Conservation (phyloP, 192 early-diverging fungal species). For the Rhizophagus clarus region DNA sequence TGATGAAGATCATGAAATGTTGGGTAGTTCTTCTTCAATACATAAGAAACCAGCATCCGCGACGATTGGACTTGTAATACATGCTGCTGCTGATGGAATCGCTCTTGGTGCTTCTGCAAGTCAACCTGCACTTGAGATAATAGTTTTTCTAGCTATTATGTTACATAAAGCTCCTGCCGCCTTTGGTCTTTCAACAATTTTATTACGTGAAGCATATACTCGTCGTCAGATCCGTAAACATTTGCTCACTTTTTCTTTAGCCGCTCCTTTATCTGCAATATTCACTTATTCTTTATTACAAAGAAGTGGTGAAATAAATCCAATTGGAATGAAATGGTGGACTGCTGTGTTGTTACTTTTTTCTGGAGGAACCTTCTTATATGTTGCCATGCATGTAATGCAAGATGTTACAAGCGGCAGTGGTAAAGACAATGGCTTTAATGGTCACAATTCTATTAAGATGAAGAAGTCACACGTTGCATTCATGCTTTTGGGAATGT, state of each 20-base stretch:
- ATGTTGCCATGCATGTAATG: slow-evolving; percentile 83
- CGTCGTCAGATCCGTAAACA: slow-evolving; percentile 69
- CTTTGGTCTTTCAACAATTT: slow-evolving; percentile 86
- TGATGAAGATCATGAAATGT: slow-evolving; percentile 17
- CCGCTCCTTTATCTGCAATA: slow-evolving; percentile 85
- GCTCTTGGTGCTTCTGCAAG: slow-evolving; percentile 88
- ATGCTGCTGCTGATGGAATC: slow-evolving; percentile 94
- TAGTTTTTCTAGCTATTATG: slow-evolving; percentile 94
- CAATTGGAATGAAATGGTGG: slow-evolving; percentile 62
- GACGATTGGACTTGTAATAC: slow-evolving; percentile 93
- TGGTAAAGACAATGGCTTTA: neutral
- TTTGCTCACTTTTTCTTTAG: slow-evolving; percentile 76
- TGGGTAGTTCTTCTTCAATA: slow-evolving; percentile 30
- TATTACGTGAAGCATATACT: slow-evolving; percentile 74
- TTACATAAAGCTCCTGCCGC: slow-evolving; percentile 96
- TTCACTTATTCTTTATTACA: slow-evolving; percentile 51
- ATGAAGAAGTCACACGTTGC: slow-evolving; percentile 8
- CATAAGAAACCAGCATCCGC: slow-evolving; percentile 55
- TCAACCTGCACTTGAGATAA: slow-evolving; percentile 59
- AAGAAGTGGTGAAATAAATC: slow-evolving; percentile 39
- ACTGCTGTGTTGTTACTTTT: slow-evolving; percentile 86
- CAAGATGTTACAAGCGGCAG: slow-evolving; percentile 48
- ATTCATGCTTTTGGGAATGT: slow-evolving; percentile 26
- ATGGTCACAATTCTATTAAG: slow-evolving; percentile 14
- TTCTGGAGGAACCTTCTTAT: slow-evolving; percentile 88